Evolutionary conservation across 2,329 filamentous ascomycete genomes (phyloP).

Genomic region (Paraconiothyrium brasiliense): DNA sequence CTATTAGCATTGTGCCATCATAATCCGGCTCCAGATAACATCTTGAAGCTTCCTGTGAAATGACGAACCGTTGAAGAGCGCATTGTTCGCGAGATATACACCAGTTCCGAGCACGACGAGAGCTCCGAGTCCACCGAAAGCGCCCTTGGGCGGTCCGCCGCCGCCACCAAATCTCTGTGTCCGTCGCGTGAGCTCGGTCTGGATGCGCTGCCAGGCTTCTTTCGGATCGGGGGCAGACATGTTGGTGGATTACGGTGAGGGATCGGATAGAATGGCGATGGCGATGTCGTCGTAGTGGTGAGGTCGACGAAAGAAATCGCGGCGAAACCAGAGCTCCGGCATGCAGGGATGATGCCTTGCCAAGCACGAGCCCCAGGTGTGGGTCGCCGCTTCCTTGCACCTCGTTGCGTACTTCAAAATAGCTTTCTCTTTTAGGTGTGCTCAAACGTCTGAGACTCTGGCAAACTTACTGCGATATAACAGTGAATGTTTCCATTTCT

Average conservation of each 20-base stretch:
- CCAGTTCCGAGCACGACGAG: slow-evolving; percentile 65
- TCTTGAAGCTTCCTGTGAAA: neutral
- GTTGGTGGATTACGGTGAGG: slow-evolving; percentile 28
- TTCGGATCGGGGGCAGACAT: slow-evolving; percentile 64
- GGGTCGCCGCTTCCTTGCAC: slow-evolving; percentile 23
- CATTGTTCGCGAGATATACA: slow-evolving; percentile 66
- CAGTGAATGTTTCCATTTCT: slow-evolving; percentile 2
- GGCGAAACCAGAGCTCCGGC: slow-evolving; percentile 37
- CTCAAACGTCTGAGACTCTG: neutral
- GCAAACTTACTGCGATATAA: neutral
- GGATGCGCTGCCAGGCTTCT: slow-evolving; percentile 73
- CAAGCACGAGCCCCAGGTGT: slow-evolving; percentile 28
- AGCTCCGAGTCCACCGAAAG: slow-evolving; percentile 64
- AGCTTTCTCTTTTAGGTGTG: neutral
- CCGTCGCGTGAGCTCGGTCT: slow-evolving; percentile 65
- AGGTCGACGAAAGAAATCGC: slow-evolving; percentile 40
- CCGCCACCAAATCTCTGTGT: slow-evolving; percentile 57
- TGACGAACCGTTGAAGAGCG: slow-evolving; percentile 72
- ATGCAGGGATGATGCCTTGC: slow-evolving; percentile 25
- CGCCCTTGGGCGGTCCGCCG: slow-evolving; percentile 59
- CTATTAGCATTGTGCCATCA: slow-evolving; percentile 29
- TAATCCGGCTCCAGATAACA: neutral
- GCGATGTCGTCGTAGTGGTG: slow-evolving; percentile 34
- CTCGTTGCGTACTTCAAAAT: neutral
- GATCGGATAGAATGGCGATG: slow-evolving; percentile 46